phyloP scores from a whole-genome alignment of 768 basidiomycete species.

The Mrakia frigida region DNA sequence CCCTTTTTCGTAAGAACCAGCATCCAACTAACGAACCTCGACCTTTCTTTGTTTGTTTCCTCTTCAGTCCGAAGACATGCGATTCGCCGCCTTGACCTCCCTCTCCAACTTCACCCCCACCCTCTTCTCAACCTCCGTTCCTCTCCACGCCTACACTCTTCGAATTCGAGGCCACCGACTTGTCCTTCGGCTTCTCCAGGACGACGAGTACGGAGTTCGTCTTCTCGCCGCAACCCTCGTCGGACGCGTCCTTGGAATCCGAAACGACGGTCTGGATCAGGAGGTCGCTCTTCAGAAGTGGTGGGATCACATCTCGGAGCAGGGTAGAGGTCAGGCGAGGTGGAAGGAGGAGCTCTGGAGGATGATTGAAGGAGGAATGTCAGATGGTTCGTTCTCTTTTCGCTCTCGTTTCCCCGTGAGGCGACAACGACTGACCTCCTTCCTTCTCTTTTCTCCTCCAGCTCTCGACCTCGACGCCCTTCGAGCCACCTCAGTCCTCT shows the following conservation, averaged over 20 bases:
- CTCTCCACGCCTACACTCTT: neutral
- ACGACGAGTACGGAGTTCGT: conserved; percentile 23
- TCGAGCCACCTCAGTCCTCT: conserved; percentile 14
- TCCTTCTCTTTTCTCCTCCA: neutral
- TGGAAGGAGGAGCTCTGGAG: conserved; percentile 8
- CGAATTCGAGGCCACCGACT: neutral
- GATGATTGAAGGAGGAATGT: neutral
- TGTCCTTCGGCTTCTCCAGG: conserved; percentile 12
- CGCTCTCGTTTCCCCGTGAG: neutral
- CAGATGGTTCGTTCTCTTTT: neutral
- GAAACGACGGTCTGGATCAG: neutral
- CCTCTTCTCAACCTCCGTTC: neutral
- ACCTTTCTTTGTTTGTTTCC: neutral
- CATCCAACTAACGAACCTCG: neutral
- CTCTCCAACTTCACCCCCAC: neutral
- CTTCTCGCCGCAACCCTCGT: conserved; percentile 7
- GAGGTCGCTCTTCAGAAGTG: conserved; percentile 4
- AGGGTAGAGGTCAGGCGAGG: neutral
- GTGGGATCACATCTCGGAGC: neutral
- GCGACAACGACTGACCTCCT: neutral
- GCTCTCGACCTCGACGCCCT: neutral
- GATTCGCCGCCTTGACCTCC: conserved; percentile 1
- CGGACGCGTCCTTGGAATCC: neutral
- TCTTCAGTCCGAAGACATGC: conserved; percentile 12
- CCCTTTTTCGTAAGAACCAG: too few relatives aligned